Evolutionary conservation across 1,284 basidiomycete genomes (phyloP).

Genomic region (Trametes hirsuta): DNA sequence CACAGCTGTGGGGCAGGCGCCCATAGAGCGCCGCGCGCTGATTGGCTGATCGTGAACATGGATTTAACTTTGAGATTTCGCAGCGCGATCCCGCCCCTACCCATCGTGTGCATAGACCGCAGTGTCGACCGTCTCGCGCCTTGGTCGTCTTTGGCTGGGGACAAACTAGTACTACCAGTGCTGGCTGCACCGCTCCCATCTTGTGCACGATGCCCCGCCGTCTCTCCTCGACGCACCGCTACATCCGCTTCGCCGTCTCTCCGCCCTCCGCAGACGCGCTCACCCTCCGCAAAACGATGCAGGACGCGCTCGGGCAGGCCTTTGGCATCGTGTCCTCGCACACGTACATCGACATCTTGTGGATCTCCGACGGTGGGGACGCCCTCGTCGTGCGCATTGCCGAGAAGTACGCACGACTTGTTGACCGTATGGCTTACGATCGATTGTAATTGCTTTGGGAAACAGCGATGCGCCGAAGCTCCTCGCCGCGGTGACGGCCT

Average conservation of each 20-base stretch:
- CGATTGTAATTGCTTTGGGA: neutral
- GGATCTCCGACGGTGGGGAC: constrained; percentile 37
- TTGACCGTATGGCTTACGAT: neutral
- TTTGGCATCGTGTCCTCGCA: constrained; percentile 45
- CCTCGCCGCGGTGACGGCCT: constrained; percentile 42
- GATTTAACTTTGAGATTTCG: neutral
- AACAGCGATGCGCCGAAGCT: constrained; percentile 43
- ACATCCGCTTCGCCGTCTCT: constrained; percentile 42
- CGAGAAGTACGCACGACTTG: constrained; percentile 26
- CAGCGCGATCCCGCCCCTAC: neutral
- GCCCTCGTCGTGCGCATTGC: constrained; percentile 42
- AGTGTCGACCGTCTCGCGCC: too few species aligned
- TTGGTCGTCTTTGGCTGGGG: too few species aligned
- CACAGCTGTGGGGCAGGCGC: neutral
- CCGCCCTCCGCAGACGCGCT: constrained; percentile 42
- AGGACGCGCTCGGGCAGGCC: constrained; percentile 45
- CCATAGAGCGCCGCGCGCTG: constrained; percentile 3
- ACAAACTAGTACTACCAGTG: neutral
- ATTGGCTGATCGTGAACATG: constrained; percentile 3
- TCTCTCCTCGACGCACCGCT: constrained; percentile 35
- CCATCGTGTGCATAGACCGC: neutral
- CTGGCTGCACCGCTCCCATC: neutral
- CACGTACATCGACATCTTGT: constrained; percentile 47
- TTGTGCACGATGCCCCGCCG: constrained; percentile 2
- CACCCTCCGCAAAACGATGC: constrained; percentile 43